phyloP scores from a whole-genome alignment of 2,329 filamentous ascomycete species.

The Plenodomus biglobosus region DNA sequence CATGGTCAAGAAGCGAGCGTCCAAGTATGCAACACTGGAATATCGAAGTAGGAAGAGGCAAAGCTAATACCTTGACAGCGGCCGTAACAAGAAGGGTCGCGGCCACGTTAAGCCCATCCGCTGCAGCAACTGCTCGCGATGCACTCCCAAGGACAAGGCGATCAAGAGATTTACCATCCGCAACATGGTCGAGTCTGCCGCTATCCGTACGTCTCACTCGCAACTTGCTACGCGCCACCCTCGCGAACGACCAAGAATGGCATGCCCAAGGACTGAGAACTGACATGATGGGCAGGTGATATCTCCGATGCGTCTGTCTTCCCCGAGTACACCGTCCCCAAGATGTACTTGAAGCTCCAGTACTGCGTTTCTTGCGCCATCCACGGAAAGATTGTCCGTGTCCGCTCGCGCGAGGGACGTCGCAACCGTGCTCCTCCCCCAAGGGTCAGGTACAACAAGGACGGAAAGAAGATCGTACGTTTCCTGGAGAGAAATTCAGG shows the following conservation, averaged over 20 bases:
- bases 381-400: conserved; percentile 99
- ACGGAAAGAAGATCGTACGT: conserved; percentile 89
- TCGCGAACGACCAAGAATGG: conserved; percentile 1
- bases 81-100: conserved; percentile 99
- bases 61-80: conserved; percentile 60
- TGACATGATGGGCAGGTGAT: conserved; percentile 70
- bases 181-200: conserved; percentile 99
- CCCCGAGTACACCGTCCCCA: conserved; percentile 98
- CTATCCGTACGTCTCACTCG: conserved; percentile 79
- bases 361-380: conserved; percentile 99
- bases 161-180: conserved; percentile 99
- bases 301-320: conserved; percentile 99
- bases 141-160: conserved; percentile 98
- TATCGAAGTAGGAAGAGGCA: conserved; percentile 14
- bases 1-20: conserved; percentile 77
- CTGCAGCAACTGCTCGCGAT: conserved; percentile 81
- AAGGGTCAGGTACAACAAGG: conserved; percentile 99
- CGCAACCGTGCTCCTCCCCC: conserved; percentile 98
- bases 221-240: neutral
- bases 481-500: neutral
- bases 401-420: conserved; percentile 93
- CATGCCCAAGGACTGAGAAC: conserved; percentile 15
- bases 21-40: conserved; percentile 60
- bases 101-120: conserved; percentile 99
- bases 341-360: conserved; percentile 99